phyloP scores from a whole-genome alignment of 2,329 filamentous ascomycete species.

The Fusarium sp. region DNA sequence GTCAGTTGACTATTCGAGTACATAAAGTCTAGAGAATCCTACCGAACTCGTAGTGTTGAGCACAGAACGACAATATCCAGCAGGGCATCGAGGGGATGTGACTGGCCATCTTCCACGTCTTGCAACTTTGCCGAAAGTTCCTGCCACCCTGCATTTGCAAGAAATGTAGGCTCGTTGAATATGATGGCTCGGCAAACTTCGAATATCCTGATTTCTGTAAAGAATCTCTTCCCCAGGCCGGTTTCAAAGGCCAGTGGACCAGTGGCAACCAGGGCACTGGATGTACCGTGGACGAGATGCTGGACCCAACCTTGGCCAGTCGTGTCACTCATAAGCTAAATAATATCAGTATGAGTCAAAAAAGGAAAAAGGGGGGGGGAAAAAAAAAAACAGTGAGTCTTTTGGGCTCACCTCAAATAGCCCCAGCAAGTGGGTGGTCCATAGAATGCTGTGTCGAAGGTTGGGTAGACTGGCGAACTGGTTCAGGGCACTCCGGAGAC shows the following conservation, averaged over 20 bases:
- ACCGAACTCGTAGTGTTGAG: constrained; percentile 45
- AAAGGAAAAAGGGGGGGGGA: too few species aligned
- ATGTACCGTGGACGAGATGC: constrained; percentile 51
- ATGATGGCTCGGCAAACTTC: constrained; percentile 49
- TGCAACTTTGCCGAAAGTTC: background rate
- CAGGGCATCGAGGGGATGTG: constrained; percentile 37
- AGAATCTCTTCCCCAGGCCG: constrained; percentile 43
- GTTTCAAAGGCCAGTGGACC: constrained; percentile 43
- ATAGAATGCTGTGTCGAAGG: constrained; percentile 39
- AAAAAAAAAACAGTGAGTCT: accelerated
- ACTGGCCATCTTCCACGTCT: background rate
- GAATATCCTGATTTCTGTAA: constrained; percentile 47
- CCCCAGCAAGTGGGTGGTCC: constrained; percentile 50
- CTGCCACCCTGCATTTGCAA: constrained; percentile 42
- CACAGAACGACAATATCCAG: constrained; percentile 49
- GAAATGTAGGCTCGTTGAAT: constrained; percentile 46
- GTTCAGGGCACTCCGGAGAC: constrained; percentile 35
- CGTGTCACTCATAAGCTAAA: constrained; percentile 48
- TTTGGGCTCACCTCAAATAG: constrained; percentile 48
- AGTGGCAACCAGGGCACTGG: constrained; percentile 45
- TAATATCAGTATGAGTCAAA: accelerated
- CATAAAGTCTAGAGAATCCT: background rate
- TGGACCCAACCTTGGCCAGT: constrained; percentile 50
- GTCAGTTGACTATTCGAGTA: background rate
- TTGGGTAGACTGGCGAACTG: background rate